A percentile compares a stretch with the other conserved stretches of the same genome.
These are phyloP conservation scores for Ehretia macrophylla DNA, from an alignment of 257 asterid genomes.

Conservation along the genomic window DNA sequence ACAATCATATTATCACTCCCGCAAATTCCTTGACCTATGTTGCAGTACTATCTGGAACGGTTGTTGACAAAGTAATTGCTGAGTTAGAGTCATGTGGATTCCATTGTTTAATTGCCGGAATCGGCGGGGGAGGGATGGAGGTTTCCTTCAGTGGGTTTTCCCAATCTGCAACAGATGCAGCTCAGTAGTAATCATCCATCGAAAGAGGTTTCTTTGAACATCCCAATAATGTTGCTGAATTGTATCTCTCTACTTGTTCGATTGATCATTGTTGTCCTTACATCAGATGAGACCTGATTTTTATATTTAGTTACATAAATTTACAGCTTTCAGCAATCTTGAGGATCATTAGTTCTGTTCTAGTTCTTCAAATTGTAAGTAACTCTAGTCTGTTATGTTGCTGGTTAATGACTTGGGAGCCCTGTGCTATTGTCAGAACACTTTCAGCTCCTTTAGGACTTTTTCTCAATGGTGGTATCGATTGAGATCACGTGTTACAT, in stretches of 20 bases:
- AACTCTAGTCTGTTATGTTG: no score
- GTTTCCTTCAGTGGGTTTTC: conserved; percentile 55
- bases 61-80: conserved; percentile 65
- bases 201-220: conserved; percentile 20
- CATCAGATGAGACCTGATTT: not conserved
- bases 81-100: conserved; percentile 78
- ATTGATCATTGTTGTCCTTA: not conserved
- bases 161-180: conserved; percentile 22
- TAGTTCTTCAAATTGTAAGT: no score
- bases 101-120: conserved; percentile 81
- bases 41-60: conserved; percentile 73
- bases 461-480: no score
- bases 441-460: no score
- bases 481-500: no score
- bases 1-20: not conserved
- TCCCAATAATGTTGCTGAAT: conserved; percentile 13
- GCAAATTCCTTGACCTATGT: conserved; percentile 41
- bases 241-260: not conserved
- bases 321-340: not conserved
- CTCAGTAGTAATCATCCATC: conserved; percentile 17
- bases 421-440: no score
- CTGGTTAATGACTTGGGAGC: no score
- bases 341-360: no score
- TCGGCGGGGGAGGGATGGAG: conserved; percentile 88
- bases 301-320: not conserved